Evolutionary conservation across 1,284 basidiomycete species (phyloP), one percentile per base, ranked within the genome.

Genomic region (Apiotrichum porosum): DNA sequence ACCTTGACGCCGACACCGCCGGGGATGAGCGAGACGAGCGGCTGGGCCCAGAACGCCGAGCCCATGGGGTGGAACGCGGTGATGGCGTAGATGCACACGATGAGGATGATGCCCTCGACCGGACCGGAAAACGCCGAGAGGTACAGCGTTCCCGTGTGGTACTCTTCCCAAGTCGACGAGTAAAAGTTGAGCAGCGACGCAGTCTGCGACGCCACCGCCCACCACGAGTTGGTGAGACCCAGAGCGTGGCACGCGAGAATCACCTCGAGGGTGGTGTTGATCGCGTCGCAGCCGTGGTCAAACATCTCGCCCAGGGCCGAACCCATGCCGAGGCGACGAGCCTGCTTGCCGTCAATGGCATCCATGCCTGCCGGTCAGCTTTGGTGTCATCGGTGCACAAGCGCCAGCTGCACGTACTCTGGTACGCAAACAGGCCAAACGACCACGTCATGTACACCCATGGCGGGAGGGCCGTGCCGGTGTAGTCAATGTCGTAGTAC

Each of bases 91-190:
- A 97, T 82, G 12, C 63, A 69, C 23, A 86, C 79, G 51, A 97
- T 85, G 71, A 97, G 81, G 41, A 98, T 75, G 61, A 98, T 97
- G 9, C 94, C 94, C 72, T 97, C 94, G 2, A 97, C 89, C 0
- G 94, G 94, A 0, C 94, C 94, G 9, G 89, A 94, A 73, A 95
- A 97, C 23, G 85, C 82, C n/a, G 89, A 89, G 15, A 95, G 82
- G 75, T 84, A 95, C 6, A 97, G 76, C 54, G 85, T 83, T 22
- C 88, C 88, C 2, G 94, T 98, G 71, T 98, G 87, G 65, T 88
- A 94, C 73, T 98, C 94, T 67, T 98, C 94, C 94, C 94, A 97
- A 53, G 71, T 74, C 32, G 71, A 73, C 35, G 97, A 78, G 71
- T 97, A 97, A 69, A 98, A 98, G 74, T 90, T 97, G 55, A 87